Conservation (phyloP, 768 basidiomycete genomes). For the Xerocomus brunneocitrinus region DNA sequence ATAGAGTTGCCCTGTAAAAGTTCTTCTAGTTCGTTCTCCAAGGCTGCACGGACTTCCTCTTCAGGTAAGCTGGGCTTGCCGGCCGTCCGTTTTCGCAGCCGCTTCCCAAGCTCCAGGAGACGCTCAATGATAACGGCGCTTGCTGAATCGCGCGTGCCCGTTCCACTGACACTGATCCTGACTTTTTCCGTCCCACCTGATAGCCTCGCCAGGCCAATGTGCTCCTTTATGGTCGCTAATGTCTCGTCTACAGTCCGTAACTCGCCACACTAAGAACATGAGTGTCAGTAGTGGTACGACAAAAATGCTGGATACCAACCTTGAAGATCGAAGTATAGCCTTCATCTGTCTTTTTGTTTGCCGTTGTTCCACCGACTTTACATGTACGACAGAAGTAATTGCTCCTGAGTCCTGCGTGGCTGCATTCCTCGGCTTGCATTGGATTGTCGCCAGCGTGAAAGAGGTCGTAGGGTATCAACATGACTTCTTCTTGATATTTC, state of each 20-base stretch:
- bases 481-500: constrained; percentile 19
- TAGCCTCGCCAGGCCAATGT: too few relatives aligned
- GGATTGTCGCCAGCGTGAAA: constrained; percentile 31
- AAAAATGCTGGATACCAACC: too few relatives aligned
- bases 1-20: neutral
- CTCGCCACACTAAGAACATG: too few relatives aligned
- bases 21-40: neutral
- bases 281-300: too few relatives aligned
- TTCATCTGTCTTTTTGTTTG: constrained; percentile 19
- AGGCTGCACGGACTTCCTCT: neutral
- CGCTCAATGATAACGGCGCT: neutral
- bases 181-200: too few relatives aligned
- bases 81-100: neutral
- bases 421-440: constrained; percentile 35
- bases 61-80: neutral
- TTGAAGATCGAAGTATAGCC: constrained; percentile 15
- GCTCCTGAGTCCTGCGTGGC: constrained; percentile 27
- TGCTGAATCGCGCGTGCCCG: too few relatives aligned
- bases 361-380: constrained; percentile 25
- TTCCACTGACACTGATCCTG: too few relatives aligned
- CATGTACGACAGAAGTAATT: constrained; percentile 34
- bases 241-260: too few relatives aligned
- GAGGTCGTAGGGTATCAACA: constrained; percentile 20
- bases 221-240: too few relatives aligned
- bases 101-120: neutral